phyloP scores from a whole-genome alignment of 2,329 filamentous ascomycete species.

The Fusarium beomiforme region DNA sequence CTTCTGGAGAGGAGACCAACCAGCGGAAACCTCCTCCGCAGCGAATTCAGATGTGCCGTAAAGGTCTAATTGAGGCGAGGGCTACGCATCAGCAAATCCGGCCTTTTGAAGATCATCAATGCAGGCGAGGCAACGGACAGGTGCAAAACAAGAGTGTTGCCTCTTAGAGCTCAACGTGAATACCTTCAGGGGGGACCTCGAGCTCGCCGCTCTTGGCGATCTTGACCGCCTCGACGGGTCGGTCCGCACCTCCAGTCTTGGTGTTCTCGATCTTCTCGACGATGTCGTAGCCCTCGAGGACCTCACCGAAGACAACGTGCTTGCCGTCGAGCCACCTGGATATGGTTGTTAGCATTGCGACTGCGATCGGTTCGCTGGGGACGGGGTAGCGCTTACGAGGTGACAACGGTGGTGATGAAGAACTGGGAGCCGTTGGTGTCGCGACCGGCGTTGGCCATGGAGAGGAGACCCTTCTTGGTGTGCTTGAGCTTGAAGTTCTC shows the following conservation, averaged over 20 bases:
- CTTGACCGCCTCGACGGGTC: constrained; percentile 75
- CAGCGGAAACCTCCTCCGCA: constrained; percentile 23
- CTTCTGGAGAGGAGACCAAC: constrained; percentile 40
- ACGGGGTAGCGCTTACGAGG: constrained; percentile 64
- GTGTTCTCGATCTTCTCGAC: constrained; percentile 81
- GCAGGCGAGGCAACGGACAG: constrained; percentile 35
- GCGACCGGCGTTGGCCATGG: constrained; percentile 86
- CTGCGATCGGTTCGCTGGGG: neutral
- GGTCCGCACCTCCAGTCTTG: constrained; percentile 71
- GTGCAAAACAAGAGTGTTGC: constrained; percentile 38
- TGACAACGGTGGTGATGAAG: constrained; percentile 88
- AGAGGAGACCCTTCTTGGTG: constrained; percentile 83
- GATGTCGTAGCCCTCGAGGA: constrained; percentile 85
- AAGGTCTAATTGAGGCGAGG: constrained; percentile 42
- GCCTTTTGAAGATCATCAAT: constrained; percentile 20
- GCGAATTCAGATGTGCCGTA: constrained; percentile 39
- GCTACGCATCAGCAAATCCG: constrained; percentile 50
- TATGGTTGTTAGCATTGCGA: constrained; percentile 2
- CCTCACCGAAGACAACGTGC: constrained; percentile 90
- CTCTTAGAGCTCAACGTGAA: constrained; percentile 84
- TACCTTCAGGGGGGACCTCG: constrained; percentile 88
- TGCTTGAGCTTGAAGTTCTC: constrained; percentile 98
- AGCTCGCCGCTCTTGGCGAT: constrained; percentile 87
- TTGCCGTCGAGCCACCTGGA: constrained; percentile 81
- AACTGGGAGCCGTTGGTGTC: constrained; percentile 92